Evolutionary conservation across 2,329 filamentous ascomycete species (phyloP).

Genomic region (Apiospora arundinis): DNA sequence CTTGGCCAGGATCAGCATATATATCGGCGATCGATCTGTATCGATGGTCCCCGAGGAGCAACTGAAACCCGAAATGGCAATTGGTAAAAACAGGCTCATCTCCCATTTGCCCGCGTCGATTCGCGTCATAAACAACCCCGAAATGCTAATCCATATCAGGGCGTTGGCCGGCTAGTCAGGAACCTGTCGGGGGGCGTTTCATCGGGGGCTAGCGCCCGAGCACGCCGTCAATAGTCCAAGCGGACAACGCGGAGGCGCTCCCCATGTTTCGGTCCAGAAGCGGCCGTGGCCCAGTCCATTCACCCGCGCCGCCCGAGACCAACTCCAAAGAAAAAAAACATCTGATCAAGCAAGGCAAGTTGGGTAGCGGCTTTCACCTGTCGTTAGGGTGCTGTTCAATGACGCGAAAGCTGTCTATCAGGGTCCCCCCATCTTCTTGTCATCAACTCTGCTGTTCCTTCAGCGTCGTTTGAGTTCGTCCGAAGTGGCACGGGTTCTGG

Average conservation of each 20-base stretch:
- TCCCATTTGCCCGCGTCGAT: not conserved
- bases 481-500: not conserved
- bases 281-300: not conserved
- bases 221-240: not conserved
- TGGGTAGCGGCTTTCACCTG: not conserved
- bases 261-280: not conserved
- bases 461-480: not conserved
- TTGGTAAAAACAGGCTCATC: not conserved
- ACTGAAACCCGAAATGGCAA: not conserved
- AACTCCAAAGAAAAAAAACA: not conserved
- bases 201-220: constrained; percentile 6
- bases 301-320: not conserved
- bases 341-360: not conserved
- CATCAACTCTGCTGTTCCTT: not conserved
- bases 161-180: not conserved
- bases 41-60: too few relatives aligned
- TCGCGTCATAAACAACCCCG: not conserved
- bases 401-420: not conserved
- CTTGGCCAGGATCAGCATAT: not conserved
- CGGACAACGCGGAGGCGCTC: not conserved
- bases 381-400: not conserved
- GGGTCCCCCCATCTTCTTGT: not conserved
- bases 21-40: not conserved
- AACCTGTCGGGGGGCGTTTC: constrained; percentile 2
- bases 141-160: not conserved